These are phyloP conservation scores for Akanthomyces dipterigenus DNA, from an alignment of 2,329 filamentous ascomycete species.

Conservation along the genomic window DNA sequence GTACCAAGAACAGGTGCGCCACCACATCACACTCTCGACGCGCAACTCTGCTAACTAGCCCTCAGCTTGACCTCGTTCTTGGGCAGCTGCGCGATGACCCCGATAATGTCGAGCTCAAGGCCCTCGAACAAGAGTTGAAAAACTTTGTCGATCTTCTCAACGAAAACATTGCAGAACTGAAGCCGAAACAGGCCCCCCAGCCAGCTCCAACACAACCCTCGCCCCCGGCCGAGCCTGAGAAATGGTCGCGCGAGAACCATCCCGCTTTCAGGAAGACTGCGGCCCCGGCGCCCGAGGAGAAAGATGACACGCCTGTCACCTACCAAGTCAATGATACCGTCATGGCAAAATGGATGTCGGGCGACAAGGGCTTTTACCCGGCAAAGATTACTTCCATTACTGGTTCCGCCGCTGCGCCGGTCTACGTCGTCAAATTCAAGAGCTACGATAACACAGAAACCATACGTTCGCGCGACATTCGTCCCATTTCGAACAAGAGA, in stretches of 20 bases:
- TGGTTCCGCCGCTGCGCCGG: conserved; percentile 80
- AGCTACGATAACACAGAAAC: conserved; percentile 82
- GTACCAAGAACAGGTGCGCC: conserved; percentile 50
- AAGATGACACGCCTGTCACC: conserved; percentile 46
- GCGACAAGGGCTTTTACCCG: conserved; percentile 85
- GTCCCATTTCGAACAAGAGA: conserved; percentile 72
- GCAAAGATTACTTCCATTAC: conserved; percentile 91
- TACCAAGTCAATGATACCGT: conserved; percentile 88
- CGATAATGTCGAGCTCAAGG: conserved; percentile 69
- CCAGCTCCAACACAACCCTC: conserved; percentile 38
- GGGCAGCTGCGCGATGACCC: conserved; percentile 73
- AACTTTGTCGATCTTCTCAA: conserved; percentile 73
- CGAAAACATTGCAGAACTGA: conserved; percentile 74
- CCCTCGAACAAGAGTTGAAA: conserved; percentile 74
- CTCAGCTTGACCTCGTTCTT: conserved; percentile 69
- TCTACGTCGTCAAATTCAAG: conserved; percentile 94
- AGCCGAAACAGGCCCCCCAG: conserved; percentile 42
- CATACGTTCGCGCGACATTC: conserved; percentile 73
- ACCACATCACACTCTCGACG: neutral
- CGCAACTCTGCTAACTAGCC: conserved; percentile 11
- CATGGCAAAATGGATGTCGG: conserved; percentile 82
- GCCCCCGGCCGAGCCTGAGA: conserved; percentile 54
- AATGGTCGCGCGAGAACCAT: conserved; percentile 76
- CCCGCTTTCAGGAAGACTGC: conserved; percentile 60
- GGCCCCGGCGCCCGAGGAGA: conserved; percentile 36